Evolutionary conservation across 352 stramenopile species (phyloP).

Genomic region (Phytophthora constricta): DNA sequence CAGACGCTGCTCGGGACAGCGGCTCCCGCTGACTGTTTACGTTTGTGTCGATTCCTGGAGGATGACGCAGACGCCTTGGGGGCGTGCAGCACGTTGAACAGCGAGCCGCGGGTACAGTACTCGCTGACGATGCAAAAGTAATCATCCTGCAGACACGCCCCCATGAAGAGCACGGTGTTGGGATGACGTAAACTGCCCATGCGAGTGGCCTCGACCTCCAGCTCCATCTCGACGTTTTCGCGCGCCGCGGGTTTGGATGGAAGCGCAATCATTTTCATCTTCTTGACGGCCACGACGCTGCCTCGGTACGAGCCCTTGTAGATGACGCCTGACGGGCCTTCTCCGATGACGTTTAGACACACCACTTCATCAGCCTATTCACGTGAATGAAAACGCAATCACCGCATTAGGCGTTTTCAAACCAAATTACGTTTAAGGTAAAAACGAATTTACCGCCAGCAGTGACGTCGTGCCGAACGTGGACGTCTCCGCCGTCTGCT

Average conservation of each 20-base stretch:
- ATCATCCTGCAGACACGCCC: slow-evolving; percentile 94
- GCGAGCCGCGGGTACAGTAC: slow-evolving; percentile 93
- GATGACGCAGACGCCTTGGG: slow-evolving; percentile 41
- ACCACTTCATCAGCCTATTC: slow-evolving; percentile 89
- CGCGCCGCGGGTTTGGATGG: slow-evolving; percentile 61
- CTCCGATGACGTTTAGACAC: slow-evolving; percentile 79
- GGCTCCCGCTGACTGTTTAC: slow-evolving; percentile 30
- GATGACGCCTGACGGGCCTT: slow-evolving; percentile 81
- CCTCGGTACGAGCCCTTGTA: slow-evolving; percentile 89
- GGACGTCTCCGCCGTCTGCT: slow-evolving; percentile 48
- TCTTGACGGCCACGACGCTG: slow-evolving; percentile 87
- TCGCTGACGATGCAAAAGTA: slow-evolving; percentile 98
- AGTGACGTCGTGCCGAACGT: slow-evolving; percentile 80
- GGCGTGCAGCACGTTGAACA: slow-evolving; percentile 95
- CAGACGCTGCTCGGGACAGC: slow-evolving; percentile 16
- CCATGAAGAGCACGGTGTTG: slow-evolving; percentile 99
- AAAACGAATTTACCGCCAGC: slow-evolving; percentile 59
- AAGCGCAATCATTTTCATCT: slow-evolving; percentile 82
- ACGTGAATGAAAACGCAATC: not conserved
- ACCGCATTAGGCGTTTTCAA: not conserved
- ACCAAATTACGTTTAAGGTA: not conserved
- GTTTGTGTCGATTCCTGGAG: slow-evolving; percentile 32
- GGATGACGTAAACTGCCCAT: slow-evolving; percentile 96
- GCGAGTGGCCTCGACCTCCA: slow-evolving; percentile 82
- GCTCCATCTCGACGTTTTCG: slow-evolving; percentile 82